Evolutionary conservation across 805 yeast genomes (phyloP).

Genomic region (Babjeviella inositovora): DNA sequence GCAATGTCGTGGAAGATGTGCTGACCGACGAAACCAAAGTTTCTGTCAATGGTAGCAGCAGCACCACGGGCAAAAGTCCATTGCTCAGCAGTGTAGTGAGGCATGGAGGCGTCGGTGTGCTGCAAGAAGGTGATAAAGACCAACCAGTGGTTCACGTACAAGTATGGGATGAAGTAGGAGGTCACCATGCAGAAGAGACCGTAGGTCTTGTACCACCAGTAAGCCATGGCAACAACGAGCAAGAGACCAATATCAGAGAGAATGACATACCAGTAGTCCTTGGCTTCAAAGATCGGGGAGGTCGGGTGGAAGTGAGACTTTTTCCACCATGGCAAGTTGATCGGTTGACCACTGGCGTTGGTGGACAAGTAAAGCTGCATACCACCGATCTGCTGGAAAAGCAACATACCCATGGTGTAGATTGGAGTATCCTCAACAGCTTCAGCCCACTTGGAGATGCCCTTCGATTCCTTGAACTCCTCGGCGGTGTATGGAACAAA

Average conservation of each 20-base stretch:
- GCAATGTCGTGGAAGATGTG: constrained; percentile 41
- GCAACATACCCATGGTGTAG: constrained; percentile 18
- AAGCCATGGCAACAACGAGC: constrained; percentile 23
- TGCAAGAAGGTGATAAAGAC: constrained; percentile 47
- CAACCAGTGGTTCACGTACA: constrained; percentile 49
- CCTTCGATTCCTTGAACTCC: constrained; percentile 16
- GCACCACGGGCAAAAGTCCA: constrained; percentile 59
- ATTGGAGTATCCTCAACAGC: constrained; percentile 41
- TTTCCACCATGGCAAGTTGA: constrained; percentile 17
- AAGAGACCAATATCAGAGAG: constrained; percentile 40
- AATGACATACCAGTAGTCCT: constrained; percentile 38
- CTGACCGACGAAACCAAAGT: constrained; percentile 42
- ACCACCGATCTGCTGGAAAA: constrained; percentile 43
- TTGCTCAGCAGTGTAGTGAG: constrained; percentile 36
- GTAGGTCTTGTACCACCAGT: constrained; percentile 30
- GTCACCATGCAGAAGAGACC: constrained; percentile 33
- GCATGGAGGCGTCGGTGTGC: constrained; percentile 43
- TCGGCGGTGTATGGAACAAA: constrained; percentile 39
- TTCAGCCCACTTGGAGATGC: constrained; percentile 20
- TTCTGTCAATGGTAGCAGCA: constrained; percentile 48
- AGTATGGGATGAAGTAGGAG: constrained; percentile 43
- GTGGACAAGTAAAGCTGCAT: constrained; percentile 29
- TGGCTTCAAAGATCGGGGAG: constrained; percentile 35
- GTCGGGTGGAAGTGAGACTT: constrained; percentile 36
- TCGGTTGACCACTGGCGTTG: constrained; percentile 41